phyloP scores from a whole-genome alignment of 208 protist species.

The Trichomonas tenax region DNA sequence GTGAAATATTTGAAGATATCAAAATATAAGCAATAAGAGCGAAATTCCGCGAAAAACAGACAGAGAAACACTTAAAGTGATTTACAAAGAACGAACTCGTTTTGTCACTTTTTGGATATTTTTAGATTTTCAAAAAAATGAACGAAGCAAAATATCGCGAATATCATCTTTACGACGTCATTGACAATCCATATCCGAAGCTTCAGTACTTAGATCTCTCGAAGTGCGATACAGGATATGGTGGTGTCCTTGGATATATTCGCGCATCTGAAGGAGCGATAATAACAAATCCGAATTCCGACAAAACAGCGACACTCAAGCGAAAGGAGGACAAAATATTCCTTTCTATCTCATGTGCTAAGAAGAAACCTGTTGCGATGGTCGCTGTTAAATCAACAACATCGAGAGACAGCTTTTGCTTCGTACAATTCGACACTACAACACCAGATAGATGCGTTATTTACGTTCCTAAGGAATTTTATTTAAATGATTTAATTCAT shows the following conservation, averaged over 20 bases:
- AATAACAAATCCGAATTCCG: neutral
- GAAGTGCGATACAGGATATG: neutral
- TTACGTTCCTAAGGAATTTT: neutral
- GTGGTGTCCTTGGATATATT: neutral
- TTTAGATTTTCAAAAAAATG: neutral
- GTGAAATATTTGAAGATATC: too few relatives aligned
- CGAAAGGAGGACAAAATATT: neutral
- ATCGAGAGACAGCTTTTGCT: neutral
- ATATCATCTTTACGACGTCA: neutral
- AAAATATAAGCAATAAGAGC: too few relatives aligned
- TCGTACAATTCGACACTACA: neutral
- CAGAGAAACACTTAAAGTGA: too few relatives aligned
- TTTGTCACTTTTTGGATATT: too few relatives aligned
- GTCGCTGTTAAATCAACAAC: neutral
- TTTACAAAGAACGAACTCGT: too few relatives aligned
- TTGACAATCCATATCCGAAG: neutral
- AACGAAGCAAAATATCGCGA: neutral
- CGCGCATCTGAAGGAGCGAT: neutral
- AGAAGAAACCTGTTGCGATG: neutral
- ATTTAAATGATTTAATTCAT: neutral
- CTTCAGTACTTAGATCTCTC: neutral
- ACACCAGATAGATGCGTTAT: neutral
- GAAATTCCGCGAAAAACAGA: too few relatives aligned
- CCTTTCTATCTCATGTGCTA: neutral
- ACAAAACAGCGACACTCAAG: neutral